Evolutionary conservation across 202 grass and related monocot genomes (phyloP), one percentile per base, ranked within the genome.

Genomic region (Schoenoplectus tabernaemontani): DNA sequence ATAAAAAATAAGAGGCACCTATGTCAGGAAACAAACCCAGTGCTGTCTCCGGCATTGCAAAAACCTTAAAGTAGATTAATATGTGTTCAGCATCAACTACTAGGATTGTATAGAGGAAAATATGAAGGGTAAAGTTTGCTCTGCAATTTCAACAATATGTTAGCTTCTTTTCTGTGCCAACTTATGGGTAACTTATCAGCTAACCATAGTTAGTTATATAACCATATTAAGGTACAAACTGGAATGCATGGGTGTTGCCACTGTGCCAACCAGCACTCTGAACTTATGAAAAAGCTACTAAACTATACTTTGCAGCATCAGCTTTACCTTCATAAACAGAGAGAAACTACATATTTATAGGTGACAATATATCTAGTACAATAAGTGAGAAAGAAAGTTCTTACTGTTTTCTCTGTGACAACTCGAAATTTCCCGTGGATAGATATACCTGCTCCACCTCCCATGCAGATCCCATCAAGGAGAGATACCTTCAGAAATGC

Each of bases 31-130:
- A 92, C 77, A 94, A 86, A 36, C 91, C 94, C 57, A 97, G 71
- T 86, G 89, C 82, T 54, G 91, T 98, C 85, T 98, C 95, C 76
- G 95, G 95, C 95, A 98, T 98, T 66, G 95, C 95, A 89, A 98
- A 98, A 84, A 94, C 84, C 95, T 94, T 79, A 90, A 43, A 44
- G 44, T 70, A 63, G 75, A 44, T 67, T 5, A 5, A 87, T 85
- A 80, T 67, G 8, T 75, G 70, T 75, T 75, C 70, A 56, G 47
- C 36, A 33, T 54, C 23, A n/a, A 75, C 10, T 54, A 34, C 8
- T 28, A 37, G 7, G 30, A 71, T 70, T 22, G 11, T 26, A n/a
- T 37, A 64, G 11, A 17, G 33, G 7, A 6, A 38, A 38, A 13
- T 38, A 64, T 33, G 2, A 38, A 4, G 38, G 34, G 15, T 54